Evolutionary conservation across 2,329 filamentous ascomycete species (phyloP).

Genomic region (Diaporthe australafricana): DNA sequence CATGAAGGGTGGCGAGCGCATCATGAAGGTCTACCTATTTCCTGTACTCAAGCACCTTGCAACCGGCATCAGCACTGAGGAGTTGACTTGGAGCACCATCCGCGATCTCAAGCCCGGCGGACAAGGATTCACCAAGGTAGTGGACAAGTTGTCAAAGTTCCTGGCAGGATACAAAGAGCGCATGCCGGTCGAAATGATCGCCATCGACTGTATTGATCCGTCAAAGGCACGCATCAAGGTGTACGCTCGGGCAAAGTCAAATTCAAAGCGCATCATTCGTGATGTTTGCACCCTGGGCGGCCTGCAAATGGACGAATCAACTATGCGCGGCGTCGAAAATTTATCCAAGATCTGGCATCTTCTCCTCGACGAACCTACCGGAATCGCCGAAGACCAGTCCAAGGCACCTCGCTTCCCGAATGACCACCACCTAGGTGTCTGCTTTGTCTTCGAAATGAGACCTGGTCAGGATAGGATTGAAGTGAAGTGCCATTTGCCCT

Average conservation of each 20-base stretch:
- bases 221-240: conserved; percentile 35
- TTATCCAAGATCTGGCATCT: conserved; percentile 34
- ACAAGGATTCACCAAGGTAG: conserved; percentile 14
- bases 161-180: conserved; percentile 20
- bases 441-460: conserved; percentile 35
- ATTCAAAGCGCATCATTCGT: conserved; percentile 28
- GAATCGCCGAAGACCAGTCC: conserved; percentile 13
- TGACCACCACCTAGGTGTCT: conserved; percentile 27
- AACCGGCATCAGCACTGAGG: conserved; percentile 19
- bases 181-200: conserved; percentile 31
- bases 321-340: conserved; percentile 4
- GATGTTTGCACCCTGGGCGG: conserved; percentile 36
- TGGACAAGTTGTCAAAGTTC: conserved; percentile 19
- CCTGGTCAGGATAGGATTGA: conserved; percentile 30
- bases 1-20: conserved; percentile 17
- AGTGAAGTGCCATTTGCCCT: conserved; percentile 34
- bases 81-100: conserved; percentile 27
- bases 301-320: conserved; percentile 27
- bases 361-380: conserved; percentile 28
- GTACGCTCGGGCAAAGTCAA: conserved; percentile 30
- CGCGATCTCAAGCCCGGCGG: conserved; percentile 21
- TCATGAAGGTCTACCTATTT: conserved; percentile 37
- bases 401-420: conserved; percentile 19
- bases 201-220: conserved; percentile 35
- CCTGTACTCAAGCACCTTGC: conserved; percentile 33